Evolutionary conservation across 768 basidiomycete species (phyloP).

Genomic region (Lactifluus subvellereus): DNA sequence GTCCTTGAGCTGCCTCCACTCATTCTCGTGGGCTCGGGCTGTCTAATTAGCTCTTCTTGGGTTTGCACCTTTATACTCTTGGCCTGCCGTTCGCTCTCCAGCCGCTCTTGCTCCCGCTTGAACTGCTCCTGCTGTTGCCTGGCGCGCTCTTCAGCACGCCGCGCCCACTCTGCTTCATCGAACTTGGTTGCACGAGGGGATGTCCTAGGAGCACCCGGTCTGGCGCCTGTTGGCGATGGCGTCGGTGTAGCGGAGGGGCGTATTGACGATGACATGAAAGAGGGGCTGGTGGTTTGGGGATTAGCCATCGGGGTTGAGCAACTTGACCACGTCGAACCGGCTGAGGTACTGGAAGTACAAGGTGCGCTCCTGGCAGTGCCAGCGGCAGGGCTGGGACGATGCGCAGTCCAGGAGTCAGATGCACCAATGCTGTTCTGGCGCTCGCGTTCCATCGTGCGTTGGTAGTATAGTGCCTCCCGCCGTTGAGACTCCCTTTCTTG

Average conservation of each 20-base stretch:
- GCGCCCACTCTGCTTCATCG: slow-evolving; percentile 52
- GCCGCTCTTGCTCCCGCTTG: slow-evolving; percentile 57
- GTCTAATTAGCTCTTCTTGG: no score
- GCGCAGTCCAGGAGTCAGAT: slow-evolving; percentile 20
- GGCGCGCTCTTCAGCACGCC: slow-evolving; percentile 58
- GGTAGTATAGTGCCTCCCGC: slow-evolving; percentile 21
- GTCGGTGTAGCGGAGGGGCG: slow-evolving; percentile 13
- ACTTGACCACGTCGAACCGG: slow-evolving; percentile 21
- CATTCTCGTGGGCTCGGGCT: no score
- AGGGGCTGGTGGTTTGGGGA: slow-evolving; percentile 15
- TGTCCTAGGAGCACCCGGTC: slow-evolving; percentile 18
- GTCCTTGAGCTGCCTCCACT: no score
- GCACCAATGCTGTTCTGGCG: slow-evolving; percentile 29
- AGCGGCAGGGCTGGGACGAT: slow-evolving; percentile 26
- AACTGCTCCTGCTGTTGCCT: slow-evolving; percentile 64
- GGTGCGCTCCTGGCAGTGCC: slow-evolving; percentile 20
- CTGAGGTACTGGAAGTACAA: slow-evolving; percentile 21
- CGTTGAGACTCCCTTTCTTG: slow-evolving; percentile 27
- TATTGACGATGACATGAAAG: slow-evolving; percentile 9
- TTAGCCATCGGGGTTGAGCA: slow-evolving; percentile 19
- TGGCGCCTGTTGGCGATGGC: slow-evolving; percentile 7
- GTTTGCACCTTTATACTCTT: slow-evolving; percentile 29
- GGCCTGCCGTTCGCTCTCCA: slow-evolving; percentile 42
- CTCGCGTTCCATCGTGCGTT: slow-evolving; percentile 22
- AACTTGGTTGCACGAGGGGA: slow-evolving; percentile 24